These are phyloP conservation scores for Auricularia sp. DNA, from an alignment of 768 basidiomycete genomes.

Conservation along the genomic window DNA sequence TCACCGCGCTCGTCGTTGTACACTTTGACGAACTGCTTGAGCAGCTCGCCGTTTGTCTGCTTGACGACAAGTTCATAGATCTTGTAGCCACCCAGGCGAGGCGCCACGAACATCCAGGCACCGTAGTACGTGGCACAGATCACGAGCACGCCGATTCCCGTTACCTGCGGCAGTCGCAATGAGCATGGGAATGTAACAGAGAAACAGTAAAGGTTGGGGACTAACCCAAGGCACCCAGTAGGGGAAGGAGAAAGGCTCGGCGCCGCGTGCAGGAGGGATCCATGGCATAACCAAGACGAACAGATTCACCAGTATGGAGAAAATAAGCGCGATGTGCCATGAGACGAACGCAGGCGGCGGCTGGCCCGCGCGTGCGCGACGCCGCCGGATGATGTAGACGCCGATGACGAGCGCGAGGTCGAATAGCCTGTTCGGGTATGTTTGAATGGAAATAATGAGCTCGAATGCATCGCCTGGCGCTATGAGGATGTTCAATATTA, in stretches of 20 bases:
- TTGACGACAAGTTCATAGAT: conserved; percentile 24
- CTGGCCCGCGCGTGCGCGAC: conserved; percentile 16
- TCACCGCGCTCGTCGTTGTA: background rate
- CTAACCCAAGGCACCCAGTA: conserved; percentile 10
- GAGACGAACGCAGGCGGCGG: conserved; percentile 13
- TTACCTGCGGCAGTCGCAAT: background rate
- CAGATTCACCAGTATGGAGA: conserved; percentile 10
- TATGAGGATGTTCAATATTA: background rate
- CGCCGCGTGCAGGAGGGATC: conserved; percentile 20
- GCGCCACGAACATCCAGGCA: conserved; percentile 35
- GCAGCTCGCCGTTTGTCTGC: conserved; percentile 11
- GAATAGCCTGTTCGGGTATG: conserved; percentile 13
- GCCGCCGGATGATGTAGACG: conserved; percentile 20
- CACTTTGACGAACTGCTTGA: background rate
- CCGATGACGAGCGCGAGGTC: conserved; percentile 19
- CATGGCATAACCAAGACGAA: conserved; percentile 27
- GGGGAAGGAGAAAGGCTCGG: conserved; percentile 18
- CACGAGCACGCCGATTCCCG: conserved; percentile 17
- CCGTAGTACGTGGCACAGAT: conserved; percentile 19
- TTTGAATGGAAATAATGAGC: background rate
- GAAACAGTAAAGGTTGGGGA: conserved; percentile 7
- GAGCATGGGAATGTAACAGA: background rate
- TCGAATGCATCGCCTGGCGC: background rate
- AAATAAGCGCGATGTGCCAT: conserved; percentile 13
- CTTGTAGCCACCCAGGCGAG: conserved; percentile 34